phyloP scores from a whole-genome alignment of 352 stramenopile species.

The Phytophthora ohioensis region DNA sequence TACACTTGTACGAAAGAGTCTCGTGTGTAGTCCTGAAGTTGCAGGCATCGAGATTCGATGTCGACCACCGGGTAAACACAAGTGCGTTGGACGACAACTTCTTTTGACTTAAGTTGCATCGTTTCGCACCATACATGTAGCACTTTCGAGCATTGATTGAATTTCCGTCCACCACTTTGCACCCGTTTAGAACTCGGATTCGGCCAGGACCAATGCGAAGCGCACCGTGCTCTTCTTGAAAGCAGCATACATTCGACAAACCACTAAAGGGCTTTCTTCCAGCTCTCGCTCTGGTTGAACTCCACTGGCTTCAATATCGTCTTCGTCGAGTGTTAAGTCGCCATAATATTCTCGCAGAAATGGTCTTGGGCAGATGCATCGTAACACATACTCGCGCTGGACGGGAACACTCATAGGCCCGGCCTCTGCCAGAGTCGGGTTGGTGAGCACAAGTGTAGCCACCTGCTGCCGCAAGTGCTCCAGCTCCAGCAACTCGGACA shows the following conservation, averaged over 20 bases:
- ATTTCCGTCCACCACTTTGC: not conserved
- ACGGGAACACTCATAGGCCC: constrained; percentile 37
- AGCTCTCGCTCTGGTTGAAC: constrained; percentile 35
- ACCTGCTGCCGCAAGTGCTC: constrained; percentile 47
- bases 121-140: no score
- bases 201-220: constrained; percentile 72
- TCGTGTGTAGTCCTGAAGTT: no score
- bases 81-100: no score
- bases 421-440: constrained; percentile 45
- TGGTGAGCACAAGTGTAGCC: constrained; percentile 53
- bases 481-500: constrained; percentile 53
- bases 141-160: no score
- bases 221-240: constrained; percentile 83
- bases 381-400: constrained; percentile 81
- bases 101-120: no score
- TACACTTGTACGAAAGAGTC: no score
- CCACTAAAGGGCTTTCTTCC: constrained; percentile 72
- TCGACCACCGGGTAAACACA: no score
- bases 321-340: constrained; percentile 21
- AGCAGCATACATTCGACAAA: constrained; percentile 83
- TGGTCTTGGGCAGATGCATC: constrained; percentile 73
- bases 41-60: no score
- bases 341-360: constrained; percentile 66
- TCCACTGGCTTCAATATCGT: constrained; percentile 24
- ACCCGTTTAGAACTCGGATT: constrained; percentile 73